Conservation (phyloP, 2,329 filamentous ascomycete genomes). For the Xylariaceae sp. region DNA sequence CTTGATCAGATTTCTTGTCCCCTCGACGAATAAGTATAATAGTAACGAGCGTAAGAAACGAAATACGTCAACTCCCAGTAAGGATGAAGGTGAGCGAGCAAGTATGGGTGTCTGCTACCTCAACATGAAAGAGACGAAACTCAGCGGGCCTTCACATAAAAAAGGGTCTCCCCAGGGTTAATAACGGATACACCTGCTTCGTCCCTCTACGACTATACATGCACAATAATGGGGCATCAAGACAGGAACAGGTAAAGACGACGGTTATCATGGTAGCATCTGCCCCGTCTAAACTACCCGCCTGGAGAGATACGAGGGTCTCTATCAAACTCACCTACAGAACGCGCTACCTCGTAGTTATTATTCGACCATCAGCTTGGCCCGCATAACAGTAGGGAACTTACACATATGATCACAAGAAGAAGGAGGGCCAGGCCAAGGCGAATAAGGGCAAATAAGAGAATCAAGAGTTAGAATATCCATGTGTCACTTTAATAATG, state of each 20-base stretch:
- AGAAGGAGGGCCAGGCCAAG: too few relatives aligned
- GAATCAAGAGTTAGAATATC: not conserved
- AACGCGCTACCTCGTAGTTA: not conserved
- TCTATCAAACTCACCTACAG: not conserved
- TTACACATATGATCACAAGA: too few relatives aligned
- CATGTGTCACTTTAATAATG: constrained; percentile 6
- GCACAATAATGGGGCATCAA: not conserved
- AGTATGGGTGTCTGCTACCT: not conserved
- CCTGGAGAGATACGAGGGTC: not conserved
- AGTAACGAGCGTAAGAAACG: not conserved
- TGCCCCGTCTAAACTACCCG: not conserved
- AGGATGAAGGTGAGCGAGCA: not conserved
- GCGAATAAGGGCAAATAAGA: not conserved
- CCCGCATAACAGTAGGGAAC: too few relatives aligned
- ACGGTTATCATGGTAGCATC: not conserved
- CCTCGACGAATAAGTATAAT: not conserved
- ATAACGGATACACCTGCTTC: not conserved
- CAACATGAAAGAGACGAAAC: not conserved
- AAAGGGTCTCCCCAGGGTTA: too few relatives aligned
- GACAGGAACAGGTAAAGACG: constrained; percentile 2
- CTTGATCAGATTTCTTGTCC: not conserved
- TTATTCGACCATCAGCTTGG: too few relatives aligned
- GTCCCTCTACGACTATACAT: not conserved
- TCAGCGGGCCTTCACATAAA: too few relatives aligned
- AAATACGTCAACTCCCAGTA: not conserved